A percentile compares a stretch with the other conserved stretches of the same genome.
Conservation (phyloP, 768 basidiomycete species). For the Trametes punicea region DNA sequence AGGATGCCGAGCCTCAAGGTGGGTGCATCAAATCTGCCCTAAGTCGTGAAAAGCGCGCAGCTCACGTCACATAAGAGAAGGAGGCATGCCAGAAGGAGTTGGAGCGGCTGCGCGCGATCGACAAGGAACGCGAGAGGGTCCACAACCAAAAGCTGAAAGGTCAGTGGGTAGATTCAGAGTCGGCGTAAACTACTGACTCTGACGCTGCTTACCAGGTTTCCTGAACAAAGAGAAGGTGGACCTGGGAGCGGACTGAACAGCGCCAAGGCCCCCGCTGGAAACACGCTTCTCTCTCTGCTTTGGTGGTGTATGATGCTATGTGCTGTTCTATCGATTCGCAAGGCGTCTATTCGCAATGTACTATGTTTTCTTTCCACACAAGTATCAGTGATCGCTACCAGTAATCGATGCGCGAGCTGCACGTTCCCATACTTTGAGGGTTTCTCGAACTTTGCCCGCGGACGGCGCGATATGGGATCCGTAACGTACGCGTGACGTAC, state of each 20-base stretch:
- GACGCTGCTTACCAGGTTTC: slow-evolving; percentile 41
- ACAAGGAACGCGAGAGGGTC: slow-evolving; percentile 62
- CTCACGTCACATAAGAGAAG: too few species aligned
- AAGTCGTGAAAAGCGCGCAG: too few species aligned
- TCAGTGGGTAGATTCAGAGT: slow-evolving; percentile 27
- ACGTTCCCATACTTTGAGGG: background rate
- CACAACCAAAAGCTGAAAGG: slow-evolving; percentile 77
- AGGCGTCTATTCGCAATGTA: too few species aligned
- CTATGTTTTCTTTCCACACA: background rate
- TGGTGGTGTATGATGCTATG: slow-evolving; percentile 10
- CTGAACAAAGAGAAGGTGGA: slow-evolving; percentile 35
- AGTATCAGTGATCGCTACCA: background rate
- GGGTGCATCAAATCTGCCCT: too few species aligned
- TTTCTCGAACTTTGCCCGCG: background rate
- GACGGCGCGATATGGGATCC: background rate
- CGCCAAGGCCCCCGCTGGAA: too few species aligned
- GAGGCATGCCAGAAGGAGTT: slow-evolving; percentile 66
- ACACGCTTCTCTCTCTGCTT: background rate
- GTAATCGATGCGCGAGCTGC: background rate
- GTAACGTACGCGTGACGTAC: slow-evolving; percentile 8
- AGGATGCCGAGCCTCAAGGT: slow-evolving; percentile 47
- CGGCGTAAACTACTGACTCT: background rate
- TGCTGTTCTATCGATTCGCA: background rate
- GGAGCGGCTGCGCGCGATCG: slow-evolving; percentile 52
- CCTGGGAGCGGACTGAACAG: background rate